Evolutionary conservation across 208 protist genomes (phyloP).

Genomic region (Endotrypanum monterogeii): DNA sequence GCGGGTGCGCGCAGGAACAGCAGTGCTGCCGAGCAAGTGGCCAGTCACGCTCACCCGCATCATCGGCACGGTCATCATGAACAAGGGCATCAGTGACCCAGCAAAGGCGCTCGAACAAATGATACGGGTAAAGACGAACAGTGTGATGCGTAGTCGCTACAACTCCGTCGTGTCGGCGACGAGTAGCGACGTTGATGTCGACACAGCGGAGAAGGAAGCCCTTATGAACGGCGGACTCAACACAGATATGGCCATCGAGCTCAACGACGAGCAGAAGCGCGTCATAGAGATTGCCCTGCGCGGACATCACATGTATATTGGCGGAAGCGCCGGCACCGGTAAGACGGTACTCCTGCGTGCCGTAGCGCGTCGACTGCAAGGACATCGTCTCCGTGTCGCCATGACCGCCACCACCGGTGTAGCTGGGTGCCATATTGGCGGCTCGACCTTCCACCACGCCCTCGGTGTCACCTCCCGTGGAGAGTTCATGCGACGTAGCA

Average conservation of each 20-base stretch:
- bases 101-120: constrained; percentile 78
- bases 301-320: constrained; percentile 88
- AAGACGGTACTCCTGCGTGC: constrained; percentile 87
- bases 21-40: constrained; percentile 67
- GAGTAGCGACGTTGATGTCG: constrained; percentile 24
- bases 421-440: constrained; percentile 89
- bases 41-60: constrained; percentile 63
- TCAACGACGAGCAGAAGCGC: constrained; percentile 85
- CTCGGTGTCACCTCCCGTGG: constrained; percentile 76
- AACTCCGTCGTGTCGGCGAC: constrained; percentile 65
- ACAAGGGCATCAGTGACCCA: constrained; percentile 64
- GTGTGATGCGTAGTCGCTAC: constrained; percentile 73
- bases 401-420: constrained; percentile 92
- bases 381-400: constrained; percentile 79
- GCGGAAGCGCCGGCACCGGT: constrained; percentile 88
- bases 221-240: constrained; percentile 37
- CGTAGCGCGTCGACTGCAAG: constrained; percentile 71
- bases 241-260: constrained; percentile 43
- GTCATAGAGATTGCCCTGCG: constrained; percentile 84
- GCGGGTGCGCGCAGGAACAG: constrained; percentile 56
- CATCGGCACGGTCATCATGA: constrained; percentile 62
- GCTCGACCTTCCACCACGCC: constrained; percentile 91
- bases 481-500: constrained; percentile 78
- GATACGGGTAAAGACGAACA: constrained; percentile 82
- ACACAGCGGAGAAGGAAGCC: constrained; percentile 9